A percentile compares a stretch with the other conserved stretches of the same genome.
These are phyloP conservation scores for Solanum tacnaense DNA, from an alignment of 257 asterid genomes.

Conservation along the genomic window DNA sequence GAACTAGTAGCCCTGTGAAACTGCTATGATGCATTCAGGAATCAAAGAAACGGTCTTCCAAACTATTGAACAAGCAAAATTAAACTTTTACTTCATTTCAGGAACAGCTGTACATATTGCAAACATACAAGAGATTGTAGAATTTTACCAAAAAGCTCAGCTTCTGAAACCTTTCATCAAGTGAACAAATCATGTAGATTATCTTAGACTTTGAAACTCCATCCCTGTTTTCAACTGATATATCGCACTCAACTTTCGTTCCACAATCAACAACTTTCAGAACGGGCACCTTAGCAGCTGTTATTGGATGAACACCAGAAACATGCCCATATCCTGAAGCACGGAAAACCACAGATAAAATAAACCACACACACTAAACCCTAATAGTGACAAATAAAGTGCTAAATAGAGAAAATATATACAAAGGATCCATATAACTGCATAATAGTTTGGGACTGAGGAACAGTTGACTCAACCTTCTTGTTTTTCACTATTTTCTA, in stretches of 20 bases:
- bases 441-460: not conserved
- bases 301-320: slow-evolving; percentile 68
- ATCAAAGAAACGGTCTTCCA: not conserved
- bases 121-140: not conserved
- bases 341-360: slow-evolving; percentile 10
- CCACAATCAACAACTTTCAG: slow-evolving; percentile 89
- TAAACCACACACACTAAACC: not conserved
- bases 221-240: slow-evolving; percentile 92
- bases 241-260: slow-evolving; percentile 91
- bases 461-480: not conserved
- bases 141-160: slow-evolving; percentile 83
- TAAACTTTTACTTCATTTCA: not conserved
- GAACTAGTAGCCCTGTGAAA: not conserved
- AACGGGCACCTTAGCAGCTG: slow-evolving; percentile 86
- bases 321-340: slow-evolving; percentile 75
- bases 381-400: not conserved
- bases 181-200: slow-evolving; percentile 60
- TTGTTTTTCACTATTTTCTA: not conserved
- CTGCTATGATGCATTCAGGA: not conserved
- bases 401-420: not conserved
- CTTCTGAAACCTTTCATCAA: slow-evolving; percentile 84
- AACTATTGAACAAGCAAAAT: not conserved
- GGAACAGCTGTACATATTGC: not conserved
- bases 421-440: not conserved
- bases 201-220: slow-evolving; percentile 77